phyloP scores from a whole-genome alignment of 2,329 filamentous ascomycete genomes.

The Exophiala xenobiotica region DNA sequence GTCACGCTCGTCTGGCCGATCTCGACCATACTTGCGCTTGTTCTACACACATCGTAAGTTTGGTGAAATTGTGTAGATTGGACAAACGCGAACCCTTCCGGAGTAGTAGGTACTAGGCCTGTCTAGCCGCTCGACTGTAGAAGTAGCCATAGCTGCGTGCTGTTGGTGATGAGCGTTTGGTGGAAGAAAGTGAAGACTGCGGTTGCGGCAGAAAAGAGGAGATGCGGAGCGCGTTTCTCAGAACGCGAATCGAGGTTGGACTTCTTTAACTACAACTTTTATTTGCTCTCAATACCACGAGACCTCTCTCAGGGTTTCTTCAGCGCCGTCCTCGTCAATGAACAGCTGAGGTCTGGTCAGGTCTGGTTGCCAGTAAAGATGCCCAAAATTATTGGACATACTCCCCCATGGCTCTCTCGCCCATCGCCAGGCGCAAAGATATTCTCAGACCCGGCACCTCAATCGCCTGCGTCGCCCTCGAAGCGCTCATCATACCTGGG shows the following conservation, averaged over 20 bases:
- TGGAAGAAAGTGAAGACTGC: neutral
- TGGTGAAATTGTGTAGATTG: too few species aligned
- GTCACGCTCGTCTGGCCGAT: slow-evolving; percentile 57
- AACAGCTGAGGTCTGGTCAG: neutral
- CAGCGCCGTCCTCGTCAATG: neutral
- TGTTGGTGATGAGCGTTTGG: neutral
- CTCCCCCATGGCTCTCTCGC: slow-evolving; percentile 80
- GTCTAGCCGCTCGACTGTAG: slow-evolving; percentile 88
- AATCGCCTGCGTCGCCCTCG: slow-evolving; percentile 40
- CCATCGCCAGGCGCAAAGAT: slow-evolving; percentile 75
- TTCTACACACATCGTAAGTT: slow-evolving; percentile 56
- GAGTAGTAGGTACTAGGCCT: slow-evolving; percentile 92
- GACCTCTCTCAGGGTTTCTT: too few species aligned
- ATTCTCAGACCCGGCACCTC: slow-evolving; percentile 60
- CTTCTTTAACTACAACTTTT: neutral
- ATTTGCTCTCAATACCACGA: neutral
- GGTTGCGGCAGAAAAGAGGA: slow-evolving; percentile 3
- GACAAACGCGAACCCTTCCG: slow-evolving; percentile 62
- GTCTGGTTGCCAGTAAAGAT: slow-evolving; percentile 49
- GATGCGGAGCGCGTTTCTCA: slow-evolving; percentile 9
- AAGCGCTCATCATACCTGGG: slow-evolving; percentile 37
- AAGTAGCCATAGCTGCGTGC: slow-evolving; percentile 40
- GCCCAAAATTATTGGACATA: slow-evolving; percentile 83
- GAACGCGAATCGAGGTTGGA: slow-evolving; percentile 4
- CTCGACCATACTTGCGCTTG: slow-evolving; percentile 62